Evolutionary conservation across 257 asterid species (phyloP).

Genomic region (Nicotiana obtusifolia): DNA sequence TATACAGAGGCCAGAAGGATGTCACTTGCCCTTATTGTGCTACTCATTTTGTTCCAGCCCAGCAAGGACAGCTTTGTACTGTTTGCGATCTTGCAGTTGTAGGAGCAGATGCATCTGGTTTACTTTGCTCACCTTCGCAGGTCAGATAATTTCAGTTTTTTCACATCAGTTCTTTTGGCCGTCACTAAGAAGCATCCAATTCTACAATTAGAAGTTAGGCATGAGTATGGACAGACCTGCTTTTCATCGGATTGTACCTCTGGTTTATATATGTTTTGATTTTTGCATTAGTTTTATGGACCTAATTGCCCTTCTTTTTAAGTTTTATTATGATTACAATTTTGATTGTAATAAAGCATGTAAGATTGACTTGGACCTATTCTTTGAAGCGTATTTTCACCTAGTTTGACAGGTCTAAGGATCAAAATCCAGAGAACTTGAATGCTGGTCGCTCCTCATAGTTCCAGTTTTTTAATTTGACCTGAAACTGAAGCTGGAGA

Average conservation of each 20-base stretch:
- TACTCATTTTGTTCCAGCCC: constrained; percentile 55
- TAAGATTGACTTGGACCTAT: constrained; percentile 10
- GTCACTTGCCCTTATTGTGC: constrained; percentile 72
- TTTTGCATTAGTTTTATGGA: constrained; percentile 9
- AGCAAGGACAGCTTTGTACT: constrained; percentile 60
- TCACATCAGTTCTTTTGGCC: not conserved
- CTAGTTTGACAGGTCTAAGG: not conserved
- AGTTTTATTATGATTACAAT: constrained; percentile 12
- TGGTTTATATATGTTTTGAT: constrained; percentile 11
- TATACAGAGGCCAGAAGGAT: constrained; percentile 79
- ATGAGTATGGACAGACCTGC: constrained; percentile 7
- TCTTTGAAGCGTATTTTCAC: not conserved
- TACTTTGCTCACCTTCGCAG: constrained; percentile 81
- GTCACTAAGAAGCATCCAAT: constrained; percentile 2
- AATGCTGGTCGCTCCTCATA: not conserved
- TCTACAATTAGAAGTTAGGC: constrained; percentile 6
- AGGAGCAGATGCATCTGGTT: constrained; percentile 85
- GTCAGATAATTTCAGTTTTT: constrained; percentile 34
- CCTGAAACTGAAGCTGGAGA: not conserved
- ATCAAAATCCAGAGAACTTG: not conserved
- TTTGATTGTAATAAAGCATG: constrained; percentile 14
- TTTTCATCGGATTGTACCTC: constrained; percentile 12
- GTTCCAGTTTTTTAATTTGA: not conserved
- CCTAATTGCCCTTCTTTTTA: not conserved
- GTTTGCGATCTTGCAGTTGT: constrained; percentile 70